Percentiles rank a stretch among this genome's conserved stretches.
Evolutionary conservation across 1,284 basidiomycete species (phyloP).

Genomic region (Ganoderma boninense): DNA sequence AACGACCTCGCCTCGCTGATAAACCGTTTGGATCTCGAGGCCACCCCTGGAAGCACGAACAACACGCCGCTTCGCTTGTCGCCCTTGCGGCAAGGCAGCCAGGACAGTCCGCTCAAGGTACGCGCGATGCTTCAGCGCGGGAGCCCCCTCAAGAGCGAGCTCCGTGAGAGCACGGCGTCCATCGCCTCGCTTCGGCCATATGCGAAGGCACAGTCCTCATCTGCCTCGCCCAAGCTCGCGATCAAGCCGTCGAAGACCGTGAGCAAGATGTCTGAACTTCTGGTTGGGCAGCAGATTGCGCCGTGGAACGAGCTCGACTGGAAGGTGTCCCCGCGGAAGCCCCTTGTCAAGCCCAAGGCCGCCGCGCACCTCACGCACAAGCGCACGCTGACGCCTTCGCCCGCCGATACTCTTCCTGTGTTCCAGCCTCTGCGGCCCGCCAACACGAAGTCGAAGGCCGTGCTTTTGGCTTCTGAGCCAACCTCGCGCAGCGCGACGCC

Average conservation of each 20-base stretch:
- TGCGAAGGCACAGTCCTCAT: constrained; percentile 51
- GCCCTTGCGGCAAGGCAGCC: constrained; percentile 26
- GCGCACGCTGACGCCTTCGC: constrained; percentile 61
- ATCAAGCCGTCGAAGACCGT: constrained; percentile 23
- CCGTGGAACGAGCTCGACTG: constrained; percentile 66
- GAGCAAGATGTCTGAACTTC: constrained; percentile 28
- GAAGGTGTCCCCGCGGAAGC: constrained; percentile 55
- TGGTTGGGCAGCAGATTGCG: constrained; percentile 66
- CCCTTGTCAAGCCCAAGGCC: constrained; percentile 34
- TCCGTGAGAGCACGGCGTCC: constrained; percentile 53
- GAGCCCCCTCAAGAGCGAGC: constrained; percentile 37
- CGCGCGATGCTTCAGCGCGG: constrained; percentile 28
- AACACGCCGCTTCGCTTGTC: constrained; percentile 53
- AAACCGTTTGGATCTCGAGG: constrained; percentile 76
- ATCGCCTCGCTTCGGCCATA: constrained; percentile 70
- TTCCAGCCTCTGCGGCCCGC: constrained; percentile 69
- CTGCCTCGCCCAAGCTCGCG: constrained; percentile 15
- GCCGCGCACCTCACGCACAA: constrained; percentile 52
- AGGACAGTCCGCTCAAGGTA: constrained; percentile 52
- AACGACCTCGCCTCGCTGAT: constrained; percentile 80
- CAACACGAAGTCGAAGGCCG: constrained; percentile 35
- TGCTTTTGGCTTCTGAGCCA: constrained; percentile 31
- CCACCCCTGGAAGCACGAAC: constrained; percentile 63
- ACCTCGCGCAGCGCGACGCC: constrained; percentile 23
- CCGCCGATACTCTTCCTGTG: constrained; percentile 58